Evolutionary conservation across 2,329 filamentous ascomycete genomes (phyloP).

Genomic region (Pseudogymnoascus sp.): DNA sequence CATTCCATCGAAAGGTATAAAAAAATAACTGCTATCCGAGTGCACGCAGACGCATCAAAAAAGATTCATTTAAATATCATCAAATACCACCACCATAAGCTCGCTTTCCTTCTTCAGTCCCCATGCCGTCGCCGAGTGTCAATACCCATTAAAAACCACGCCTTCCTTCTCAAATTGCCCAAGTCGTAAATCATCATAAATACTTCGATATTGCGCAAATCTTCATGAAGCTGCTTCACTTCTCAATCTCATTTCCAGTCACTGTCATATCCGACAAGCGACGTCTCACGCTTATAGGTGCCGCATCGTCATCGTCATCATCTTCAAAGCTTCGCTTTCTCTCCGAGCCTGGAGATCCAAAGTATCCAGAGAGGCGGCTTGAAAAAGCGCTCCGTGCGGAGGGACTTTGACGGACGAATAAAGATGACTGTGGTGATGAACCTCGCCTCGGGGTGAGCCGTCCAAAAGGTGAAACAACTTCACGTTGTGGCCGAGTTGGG

Average conservation of each 20-base stretch:
- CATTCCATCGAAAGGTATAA: background rate
- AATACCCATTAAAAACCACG: background rate
- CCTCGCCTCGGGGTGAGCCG: background rate
- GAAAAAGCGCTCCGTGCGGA: background rate
- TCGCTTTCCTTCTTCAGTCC: background rate
- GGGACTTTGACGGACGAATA: background rate
- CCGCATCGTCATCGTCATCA: background rate
- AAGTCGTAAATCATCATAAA: background rate
- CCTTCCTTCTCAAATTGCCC: background rate
- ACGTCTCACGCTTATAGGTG: background rate
- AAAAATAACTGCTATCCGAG: background rate
- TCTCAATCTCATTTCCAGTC: background rate
- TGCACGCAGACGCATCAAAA: background rate
- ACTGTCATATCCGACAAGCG: background rate
- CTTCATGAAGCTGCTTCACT: background rate
- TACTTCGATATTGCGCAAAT: background rate
- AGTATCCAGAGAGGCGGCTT: background rate
- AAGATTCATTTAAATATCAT: too few relatives aligned
- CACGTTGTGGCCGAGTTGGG: accelerated
- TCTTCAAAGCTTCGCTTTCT: background rate
- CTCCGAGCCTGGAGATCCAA: background rate
- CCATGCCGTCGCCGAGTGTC: background rate
- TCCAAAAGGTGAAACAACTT: background rate
- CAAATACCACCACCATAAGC: background rate
- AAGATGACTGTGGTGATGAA: background rate